Evolutionary conservation across 75 land plant genomes (phyloP), one percentile per base, ranked within the genome.

Genomic region (Selaginella moellendorffii): DNA sequence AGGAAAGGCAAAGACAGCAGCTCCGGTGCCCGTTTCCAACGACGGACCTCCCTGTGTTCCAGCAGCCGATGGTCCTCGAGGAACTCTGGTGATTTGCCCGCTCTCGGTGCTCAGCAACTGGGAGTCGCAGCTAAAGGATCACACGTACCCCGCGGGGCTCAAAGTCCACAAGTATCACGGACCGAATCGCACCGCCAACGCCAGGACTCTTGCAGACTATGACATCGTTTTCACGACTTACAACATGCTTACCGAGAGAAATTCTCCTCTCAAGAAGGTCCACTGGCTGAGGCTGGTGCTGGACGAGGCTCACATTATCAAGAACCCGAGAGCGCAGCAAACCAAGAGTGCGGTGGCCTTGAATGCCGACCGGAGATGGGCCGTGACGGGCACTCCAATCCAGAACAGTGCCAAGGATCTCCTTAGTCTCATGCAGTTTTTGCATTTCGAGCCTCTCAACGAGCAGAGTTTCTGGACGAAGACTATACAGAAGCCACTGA

Each of bases 321-420:
- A 90, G 69, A 86, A 80, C 73, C 74, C 66, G 22, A 67, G 65
- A 36, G 74, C 91, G 26, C 71, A 77, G 53, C 85, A 82, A 58
- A 82, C 85, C 22, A 65, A 70, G 65, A 85, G 87, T 12, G 91
- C 74, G 8, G 71, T 82, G 63, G 71, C 70, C 19, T 63, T 91
- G 73, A 80, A 77, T 12, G 76, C 88, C 24, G 75, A 80, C 31
- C 68, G 85, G 24, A 84, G 88, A 31, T 91, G 97, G 97, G 86
- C 72, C 21, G 93, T 91, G 22, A 87, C 97, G 0, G 97, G 97
- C 22, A 91, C 97, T 28, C 97, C 97, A 2, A 82, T 91, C n/a
- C 97, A 91, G 72, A 91, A 91, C 59, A 76, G 72, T 28, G 76
- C 88, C 0, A 73, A 71, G 64, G 97, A 91, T 77, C 63, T 91